A percentile compares a stretch with the other conserved stretches of the same genome.
phyloP scores from a whole-genome alignment of 2,329 filamentous ascomycete species.

The Hypoxylon sp. region DNA sequence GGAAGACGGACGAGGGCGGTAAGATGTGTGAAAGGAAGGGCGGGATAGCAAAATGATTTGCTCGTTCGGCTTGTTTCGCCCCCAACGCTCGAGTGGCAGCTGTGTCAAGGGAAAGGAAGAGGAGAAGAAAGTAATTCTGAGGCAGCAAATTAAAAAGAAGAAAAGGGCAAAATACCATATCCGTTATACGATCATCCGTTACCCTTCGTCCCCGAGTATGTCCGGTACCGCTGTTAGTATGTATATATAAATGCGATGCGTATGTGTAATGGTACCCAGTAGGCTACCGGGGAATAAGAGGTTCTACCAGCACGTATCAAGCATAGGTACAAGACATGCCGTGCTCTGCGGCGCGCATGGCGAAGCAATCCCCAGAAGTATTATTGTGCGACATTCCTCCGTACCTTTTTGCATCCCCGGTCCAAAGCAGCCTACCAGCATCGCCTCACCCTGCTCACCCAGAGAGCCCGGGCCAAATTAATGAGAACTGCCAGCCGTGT shows the following conservation, averaged over 20 bases:
- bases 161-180: too few species aligned
- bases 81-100: neutral
- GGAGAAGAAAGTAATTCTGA: too few species aligned
- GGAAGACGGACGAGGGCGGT: conserved; percentile 7
- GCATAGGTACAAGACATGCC: too few species aligned
- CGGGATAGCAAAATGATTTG: conserved; percentile 28
- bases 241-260: neutral
- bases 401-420: conserved; percentile 4
- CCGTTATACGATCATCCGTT: too few species aligned
- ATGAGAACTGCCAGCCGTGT: too few species aligned
- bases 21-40: conserved; percentile 20
- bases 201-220: too few species aligned
- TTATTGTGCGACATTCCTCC: conserved; percentile 1
- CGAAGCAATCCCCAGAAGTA: conserved; percentile 28
- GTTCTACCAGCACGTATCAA: too few species aligned
- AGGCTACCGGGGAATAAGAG: too few species aligned
- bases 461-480: conserved; percentile 24
- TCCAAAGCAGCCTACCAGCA: conserved; percentile 17
- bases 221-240: conserved; percentile 8
- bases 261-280: conserved; percentile 9
- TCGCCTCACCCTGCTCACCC: conserved; percentile 31
- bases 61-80: conserved; percentile 14
- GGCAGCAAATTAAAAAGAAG: too few species aligned
- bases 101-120: too few species aligned
- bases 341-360: conserved; percentile 18